Evolutionary conservation across 139 green algal species (phyloP).

Genomic region (Chlorella sp.): DNA sequence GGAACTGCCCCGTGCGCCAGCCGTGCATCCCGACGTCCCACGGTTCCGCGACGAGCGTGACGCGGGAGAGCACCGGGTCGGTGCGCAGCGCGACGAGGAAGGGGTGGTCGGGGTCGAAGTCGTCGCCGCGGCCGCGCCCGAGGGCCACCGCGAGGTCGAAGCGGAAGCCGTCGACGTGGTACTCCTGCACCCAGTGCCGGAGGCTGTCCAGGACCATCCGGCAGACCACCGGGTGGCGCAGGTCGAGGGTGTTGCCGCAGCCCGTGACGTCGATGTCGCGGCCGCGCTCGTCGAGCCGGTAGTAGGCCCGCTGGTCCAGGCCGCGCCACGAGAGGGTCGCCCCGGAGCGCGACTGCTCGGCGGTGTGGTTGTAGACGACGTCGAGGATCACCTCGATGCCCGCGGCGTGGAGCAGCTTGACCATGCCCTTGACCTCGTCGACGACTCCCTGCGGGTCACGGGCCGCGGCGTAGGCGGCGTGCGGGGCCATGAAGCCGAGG

Average conservation of each 20-base stretch:
- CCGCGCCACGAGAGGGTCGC: constrained; percentile 66
- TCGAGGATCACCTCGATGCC: constrained; percentile 90
- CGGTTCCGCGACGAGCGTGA: constrained; percentile 86
- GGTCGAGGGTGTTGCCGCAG: constrained; percentile 87
- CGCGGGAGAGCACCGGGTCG: constrained; percentile 74
- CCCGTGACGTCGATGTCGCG: constrained; percentile 91
- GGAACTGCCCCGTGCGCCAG: constrained; percentile 43
- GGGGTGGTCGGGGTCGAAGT: constrained; percentile 63
- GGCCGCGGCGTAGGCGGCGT: no score
- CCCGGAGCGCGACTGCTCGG: constrained; percentile 84
- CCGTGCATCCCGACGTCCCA: constrained; percentile 90
- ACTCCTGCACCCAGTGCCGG: constrained; percentile 71
- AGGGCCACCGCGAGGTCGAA: constrained; percentile 93
- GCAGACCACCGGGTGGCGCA: constrained; percentile 63
- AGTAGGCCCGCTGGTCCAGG: constrained; percentile 77
- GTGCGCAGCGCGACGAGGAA: no score
- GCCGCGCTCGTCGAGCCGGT: constrained; percentile 76
- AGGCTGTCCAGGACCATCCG: constrained; percentile 80
- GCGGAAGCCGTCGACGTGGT: constrained; percentile 89
- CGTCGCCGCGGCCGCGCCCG: constrained; percentile 71
- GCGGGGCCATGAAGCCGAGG: no score
- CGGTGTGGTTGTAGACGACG: constrained; percentile 95
- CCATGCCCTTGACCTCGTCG: constrained; percentile 95
- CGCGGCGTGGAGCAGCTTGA: constrained; percentile 73
- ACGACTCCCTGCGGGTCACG: no score